phyloP scores from a whole-genome alignment of 2,329 filamentous ascomycete genomes.

The Sordariomycetes sp. region DNA sequence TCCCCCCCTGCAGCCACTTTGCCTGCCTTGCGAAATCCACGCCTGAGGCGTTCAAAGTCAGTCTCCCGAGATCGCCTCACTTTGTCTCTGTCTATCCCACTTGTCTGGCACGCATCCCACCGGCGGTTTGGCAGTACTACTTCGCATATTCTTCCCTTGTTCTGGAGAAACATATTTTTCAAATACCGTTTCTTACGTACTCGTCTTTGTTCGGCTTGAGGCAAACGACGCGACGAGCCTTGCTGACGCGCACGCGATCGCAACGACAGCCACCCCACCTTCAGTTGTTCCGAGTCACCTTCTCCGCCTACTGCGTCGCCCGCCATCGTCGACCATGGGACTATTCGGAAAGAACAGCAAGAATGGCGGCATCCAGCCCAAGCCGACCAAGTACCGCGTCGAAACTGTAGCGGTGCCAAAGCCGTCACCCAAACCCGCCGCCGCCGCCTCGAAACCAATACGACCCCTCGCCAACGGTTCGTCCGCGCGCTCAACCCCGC shows the following conservation, averaged over 20 bases:
- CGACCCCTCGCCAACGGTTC: slow-evolving; percentile 16
- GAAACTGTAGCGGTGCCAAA: slow-evolving; percentile 36
- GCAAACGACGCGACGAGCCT: too few species aligned
- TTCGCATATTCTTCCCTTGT: too few species aligned
- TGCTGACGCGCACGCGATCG: neutral
- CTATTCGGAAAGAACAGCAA: slow-evolving; percentile 35
- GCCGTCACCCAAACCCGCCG: slow-evolving; percentile 24
- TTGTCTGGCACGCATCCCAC: too few species aligned
- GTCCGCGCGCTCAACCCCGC: slow-evolving; percentile 22
- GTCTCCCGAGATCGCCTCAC: neutral
- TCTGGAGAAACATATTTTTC: too few species aligned
- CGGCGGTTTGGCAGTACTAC: too few species aligned
- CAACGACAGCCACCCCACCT: too few species aligned
- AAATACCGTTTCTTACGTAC: too few species aligned
- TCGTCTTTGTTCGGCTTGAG: too few species aligned
- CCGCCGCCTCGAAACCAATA: slow-evolving; percentile 17
- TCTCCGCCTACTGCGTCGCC: neutral
- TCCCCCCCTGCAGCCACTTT: too few species aligned
- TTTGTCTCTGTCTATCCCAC: neutral
- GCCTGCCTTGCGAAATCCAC: neutral
- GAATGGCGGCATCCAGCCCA: slow-evolving; percentile 42
- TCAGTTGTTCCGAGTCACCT: too few species aligned
- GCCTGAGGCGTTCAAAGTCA: neutral
- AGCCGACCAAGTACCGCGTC: slow-evolving; percentile 39
- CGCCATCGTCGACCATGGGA: slow-evolving; percentile 10